Evolutionary conservation across 2,329 filamentous ascomycete genomes (phyloP), one percentile per base, ranked within the genome.

Genomic region (Atkinsonella texensis): DNA sequence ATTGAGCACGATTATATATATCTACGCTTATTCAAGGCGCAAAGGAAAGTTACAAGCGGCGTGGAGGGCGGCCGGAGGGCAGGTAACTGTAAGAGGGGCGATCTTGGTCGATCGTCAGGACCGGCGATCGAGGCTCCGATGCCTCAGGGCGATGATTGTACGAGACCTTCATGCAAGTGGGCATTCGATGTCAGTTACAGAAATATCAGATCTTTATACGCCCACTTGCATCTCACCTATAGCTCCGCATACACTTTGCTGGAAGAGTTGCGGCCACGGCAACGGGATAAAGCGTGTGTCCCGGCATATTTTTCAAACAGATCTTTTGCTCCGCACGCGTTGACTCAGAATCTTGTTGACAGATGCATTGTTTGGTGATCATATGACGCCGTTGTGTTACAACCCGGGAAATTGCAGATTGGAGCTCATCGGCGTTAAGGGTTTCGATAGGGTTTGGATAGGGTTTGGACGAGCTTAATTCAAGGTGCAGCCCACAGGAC

Each of bases 31-130:
- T 38, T 38, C 15, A 38, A 38, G 35, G 40, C 9, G 40, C n/a
- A 18, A 42, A 20, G n/a, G 11, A 38, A 39, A 39, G 35, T 20
- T 23, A 18, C 1, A 20, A 9, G 32, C 31, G 20, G 15, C 2
- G 46, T 35, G 20, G 43, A 43, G 44, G 44, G 50, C 43, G 50
- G 50, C 50, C 44, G 50, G 50, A 43, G 44, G 50, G 50, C 50
- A 51, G 50, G 50, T 51, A 15, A 41, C 31, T 50, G 32, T 15
- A 38, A 38, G 35, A 48, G 46, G 46, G 17, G n/a, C 35, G 11
- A 41, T 20, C 18, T 17, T 31, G 46, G 40, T n/a, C 40, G 12
- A 11, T 18, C 40, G 35, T 38, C 35, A 38, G 35, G 9, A 38
- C 11, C 10, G 35, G 35, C 35, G 35, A 7, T 12, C 15, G 35